Percentiles rank a stretch among this genome's conserved stretches.
These are phyloP conservation scores for Rhodomyrtus tomentosa DNA, from an alignment of 345 rosid genomes.

Conservation along the genomic window DNA sequence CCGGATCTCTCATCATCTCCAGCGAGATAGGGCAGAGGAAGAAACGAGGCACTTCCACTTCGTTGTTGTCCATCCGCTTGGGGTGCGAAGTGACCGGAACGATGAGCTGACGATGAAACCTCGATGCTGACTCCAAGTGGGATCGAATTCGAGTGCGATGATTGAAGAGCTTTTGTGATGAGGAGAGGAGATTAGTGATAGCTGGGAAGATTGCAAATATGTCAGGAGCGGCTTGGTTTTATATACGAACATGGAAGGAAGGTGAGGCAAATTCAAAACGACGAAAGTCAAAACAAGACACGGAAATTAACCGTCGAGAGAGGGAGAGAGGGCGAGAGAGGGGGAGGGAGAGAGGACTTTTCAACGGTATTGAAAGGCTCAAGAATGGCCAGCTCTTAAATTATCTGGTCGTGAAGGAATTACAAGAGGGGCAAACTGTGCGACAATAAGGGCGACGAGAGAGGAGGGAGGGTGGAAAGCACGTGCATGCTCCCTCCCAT, in stretches of 20 bases:
- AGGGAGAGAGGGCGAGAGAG: not conserved
- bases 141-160: not conserved
- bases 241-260: not conserved
- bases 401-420: not conserved
- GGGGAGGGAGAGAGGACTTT: not conserved
- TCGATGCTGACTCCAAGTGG: not conserved
- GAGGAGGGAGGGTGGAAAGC: not conserved
- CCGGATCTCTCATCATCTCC: constrained; percentile 14
- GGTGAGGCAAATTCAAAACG: not conserved
- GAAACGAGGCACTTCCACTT: constrained; percentile 4
- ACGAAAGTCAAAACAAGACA: constrained; percentile 2
- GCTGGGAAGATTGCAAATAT: not conserved
- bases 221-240: not conserved
- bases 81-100: not conserved
- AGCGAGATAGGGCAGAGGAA: constrained; percentile 12
- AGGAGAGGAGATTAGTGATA: not conserved
- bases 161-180: not conserved
- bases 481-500: not conserved
- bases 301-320: not conserved
- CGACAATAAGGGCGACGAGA: not conserved
- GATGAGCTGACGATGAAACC: not conserved
- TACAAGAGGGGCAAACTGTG: not conserved
- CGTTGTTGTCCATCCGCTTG: not conserved
- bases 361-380: constrained; percentile 5
- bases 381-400: not conserved